Conservation (phyloP, 73 alveolate species). For the Blepharisma stoltei region DNA sequence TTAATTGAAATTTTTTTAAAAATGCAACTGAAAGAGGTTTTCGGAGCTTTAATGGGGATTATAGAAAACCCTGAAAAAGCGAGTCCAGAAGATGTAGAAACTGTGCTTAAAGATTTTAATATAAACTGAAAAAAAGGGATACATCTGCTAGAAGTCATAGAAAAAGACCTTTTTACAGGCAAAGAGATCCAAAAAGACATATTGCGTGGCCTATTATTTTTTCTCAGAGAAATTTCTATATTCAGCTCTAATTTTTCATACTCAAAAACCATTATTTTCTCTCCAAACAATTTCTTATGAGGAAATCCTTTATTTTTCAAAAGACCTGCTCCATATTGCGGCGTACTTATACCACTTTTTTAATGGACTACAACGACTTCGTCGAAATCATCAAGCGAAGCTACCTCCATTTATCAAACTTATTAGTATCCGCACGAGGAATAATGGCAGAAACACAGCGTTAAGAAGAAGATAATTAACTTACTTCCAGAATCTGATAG, state of each 20-base stretch:
- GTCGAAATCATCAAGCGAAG: background rate
- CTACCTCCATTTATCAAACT: background rate
- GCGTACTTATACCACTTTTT: background rate
- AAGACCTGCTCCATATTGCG: no score
- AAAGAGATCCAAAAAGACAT: background rate
- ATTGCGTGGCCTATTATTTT: no score
- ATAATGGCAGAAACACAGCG: slow-evolving; percentile 23
- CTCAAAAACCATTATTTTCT: no score
- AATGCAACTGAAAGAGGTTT: slow-evolving; percentile 9
- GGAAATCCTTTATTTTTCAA: no score
- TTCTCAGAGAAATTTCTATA: no score
- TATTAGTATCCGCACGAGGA: background rate
- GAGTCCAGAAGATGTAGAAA: background rate
- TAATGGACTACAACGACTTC: slow-evolving; percentile 9
- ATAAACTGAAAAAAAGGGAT: background rate
- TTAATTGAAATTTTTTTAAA: background rate
- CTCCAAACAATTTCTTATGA: no score
- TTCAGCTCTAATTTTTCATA: no score
- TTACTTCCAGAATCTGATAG: slow-evolving; percentile 28
- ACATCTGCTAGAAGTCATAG: background rate
- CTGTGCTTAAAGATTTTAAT: slow-evolving; percentile 6
- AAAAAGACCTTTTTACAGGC: slow-evolving; percentile 4
- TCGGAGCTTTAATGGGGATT: background rate
- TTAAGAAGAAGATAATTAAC: background rate
- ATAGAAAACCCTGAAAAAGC: no score